Conservation (phyloP, 805 yeast genomes). For the Yarrowia sp. region DNA sequence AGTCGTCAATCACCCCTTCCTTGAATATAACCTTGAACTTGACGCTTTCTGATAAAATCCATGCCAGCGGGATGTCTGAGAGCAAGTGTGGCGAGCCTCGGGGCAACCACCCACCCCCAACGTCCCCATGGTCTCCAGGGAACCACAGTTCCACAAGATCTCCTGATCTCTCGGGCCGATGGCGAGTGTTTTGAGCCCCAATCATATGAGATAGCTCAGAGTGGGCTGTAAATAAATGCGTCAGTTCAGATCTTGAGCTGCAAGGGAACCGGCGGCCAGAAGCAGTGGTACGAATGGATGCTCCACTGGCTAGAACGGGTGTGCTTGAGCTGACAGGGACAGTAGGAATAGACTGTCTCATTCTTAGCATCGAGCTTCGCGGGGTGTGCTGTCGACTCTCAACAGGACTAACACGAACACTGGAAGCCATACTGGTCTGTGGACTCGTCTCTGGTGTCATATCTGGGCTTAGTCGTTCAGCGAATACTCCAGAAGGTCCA, state of each 20-base stretch:
- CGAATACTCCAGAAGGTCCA: constrained; percentile 17
- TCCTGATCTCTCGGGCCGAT: constrained; percentile 19
- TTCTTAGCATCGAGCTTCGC: not conserved
- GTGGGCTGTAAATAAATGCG: not conserved
- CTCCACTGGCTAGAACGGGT: not conserved
- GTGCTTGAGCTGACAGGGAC: not conserved
- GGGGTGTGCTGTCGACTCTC: not conserved
- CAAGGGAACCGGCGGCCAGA: constrained; percentile 7
- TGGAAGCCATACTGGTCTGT: not conserved
- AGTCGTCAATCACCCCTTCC: constrained; percentile 13
- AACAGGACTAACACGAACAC: not conserved
- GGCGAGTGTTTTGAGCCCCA: not conserved
- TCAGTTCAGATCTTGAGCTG: not conserved
- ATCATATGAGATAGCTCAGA: constrained; percentile 1
- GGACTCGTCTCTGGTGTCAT: not conserved
- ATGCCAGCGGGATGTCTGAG: constrained; percentile 30
- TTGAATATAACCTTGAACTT: constrained; percentile 26
- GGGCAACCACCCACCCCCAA: constrained; percentile 61
- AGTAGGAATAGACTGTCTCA: not conserved
- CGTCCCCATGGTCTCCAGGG: constrained; percentile 70
- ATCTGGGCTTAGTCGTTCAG: constrained; percentile 2
- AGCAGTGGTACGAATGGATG: not conserved
- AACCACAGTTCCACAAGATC: constrained; percentile 65
- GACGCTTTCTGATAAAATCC: constrained; percentile 32
- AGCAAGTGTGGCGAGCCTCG: not conserved